These are phyloP conservation scores for Pichia thaimueangensis DNA, from an alignment of 805 yeast genomes.

Conservation along the genomic window DNA sequence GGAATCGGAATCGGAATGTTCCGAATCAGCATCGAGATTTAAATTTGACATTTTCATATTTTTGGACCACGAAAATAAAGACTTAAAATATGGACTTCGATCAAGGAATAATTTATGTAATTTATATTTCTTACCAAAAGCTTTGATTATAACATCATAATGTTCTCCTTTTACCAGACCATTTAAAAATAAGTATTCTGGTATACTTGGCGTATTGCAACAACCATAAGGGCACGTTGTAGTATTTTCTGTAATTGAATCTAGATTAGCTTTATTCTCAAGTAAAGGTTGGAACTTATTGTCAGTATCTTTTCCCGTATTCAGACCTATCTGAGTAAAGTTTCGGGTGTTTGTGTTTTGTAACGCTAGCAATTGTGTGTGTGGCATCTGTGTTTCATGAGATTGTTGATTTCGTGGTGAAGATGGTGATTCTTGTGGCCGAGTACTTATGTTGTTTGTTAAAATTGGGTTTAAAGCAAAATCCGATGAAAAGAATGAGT, in stretches of 20 bases:
- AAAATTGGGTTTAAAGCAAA: too few species aligned
- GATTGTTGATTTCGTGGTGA: constrained; percentile 38
- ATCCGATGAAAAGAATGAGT: too few species aligned
- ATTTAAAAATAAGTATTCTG: constrained; percentile 13
- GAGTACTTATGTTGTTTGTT: too few species aligned
- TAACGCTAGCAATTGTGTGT: constrained; percentile 37
- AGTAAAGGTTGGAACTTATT: not conserved
- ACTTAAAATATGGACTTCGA: constrained; percentile 41
- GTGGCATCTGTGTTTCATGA: constrained; percentile 37
- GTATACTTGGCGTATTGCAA: constrained; percentile 5
- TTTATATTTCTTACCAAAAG: constrained; percentile 39
- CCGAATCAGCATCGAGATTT: not conserved
- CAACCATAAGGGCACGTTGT: constrained; percentile 10
- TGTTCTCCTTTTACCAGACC: constrained; percentile 42
- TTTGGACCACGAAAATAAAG: constrained; percentile 40
- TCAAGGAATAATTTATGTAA: constrained; percentile 41
- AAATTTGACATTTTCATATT: constrained; percentile 6
- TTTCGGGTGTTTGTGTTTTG: too few species aligned
- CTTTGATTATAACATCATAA: constrained; percentile 42
- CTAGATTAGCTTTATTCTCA: not conserved
- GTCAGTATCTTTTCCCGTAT: not conserved
- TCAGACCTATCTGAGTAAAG: too few species aligned
- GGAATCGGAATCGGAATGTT: not conserved
- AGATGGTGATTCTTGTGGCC: too few species aligned
- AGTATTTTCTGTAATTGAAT: not conserved